These are phyloP conservation scores for Mucor piriformis DNA, from an alignment of 371 early-diverging fungal genomes.

Conservation along the genomic window DNA sequence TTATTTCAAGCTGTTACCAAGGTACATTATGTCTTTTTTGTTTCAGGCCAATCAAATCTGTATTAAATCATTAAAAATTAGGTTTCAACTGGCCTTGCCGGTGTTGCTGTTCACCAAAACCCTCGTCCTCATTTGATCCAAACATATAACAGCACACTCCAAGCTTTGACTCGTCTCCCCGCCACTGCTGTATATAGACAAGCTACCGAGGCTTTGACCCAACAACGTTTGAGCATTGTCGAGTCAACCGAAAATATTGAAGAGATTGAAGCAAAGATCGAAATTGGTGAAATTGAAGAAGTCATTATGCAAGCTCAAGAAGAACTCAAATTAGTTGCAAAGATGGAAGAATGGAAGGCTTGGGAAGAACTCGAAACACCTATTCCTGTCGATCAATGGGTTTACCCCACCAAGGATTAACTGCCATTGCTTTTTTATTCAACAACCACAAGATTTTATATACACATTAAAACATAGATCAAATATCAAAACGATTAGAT, in stretches of 20 bases:
- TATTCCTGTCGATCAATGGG: constrained; percentile 86
- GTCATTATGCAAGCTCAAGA: constrained; percentile 86
- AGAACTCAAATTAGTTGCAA: constrained; percentile 76
- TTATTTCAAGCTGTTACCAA: constrained; percentile 62
- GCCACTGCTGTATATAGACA: constrained; percentile 81
- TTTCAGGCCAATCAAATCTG: too few relatives aligned
- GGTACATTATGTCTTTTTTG: constrained; percentile 21
- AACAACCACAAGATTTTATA: neutral
- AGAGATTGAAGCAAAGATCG: constrained; percentile 78
- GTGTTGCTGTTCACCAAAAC: constrained; percentile 84
- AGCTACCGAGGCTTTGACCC: constrained; percentile 77
- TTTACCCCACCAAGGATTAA: constrained; percentile 53
- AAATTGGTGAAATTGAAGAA: constrained; percentile 91
- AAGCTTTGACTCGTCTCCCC: constrained; percentile 75
- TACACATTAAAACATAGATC: too few relatives aligned
- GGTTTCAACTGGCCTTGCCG: constrained; percentile 83
- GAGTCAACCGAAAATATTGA: constrained; percentile 70
- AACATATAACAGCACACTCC: constrained; percentile 76
- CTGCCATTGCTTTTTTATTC: neutral
- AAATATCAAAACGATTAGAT: too few relatives aligned
- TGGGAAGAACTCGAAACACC: constrained; percentile 81
- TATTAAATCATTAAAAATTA: constrained; percentile 2
- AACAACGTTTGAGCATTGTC: constrained; percentile 75
- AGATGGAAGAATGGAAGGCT: constrained; percentile 89
- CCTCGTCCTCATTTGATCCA: constrained; percentile 86